A percentile compares a stretch with the other conserved stretches of the same genome.
Conservation (phyloP, 2,329 filamentous ascomycete species). For the Karstenula rhodostoma region DNA sequence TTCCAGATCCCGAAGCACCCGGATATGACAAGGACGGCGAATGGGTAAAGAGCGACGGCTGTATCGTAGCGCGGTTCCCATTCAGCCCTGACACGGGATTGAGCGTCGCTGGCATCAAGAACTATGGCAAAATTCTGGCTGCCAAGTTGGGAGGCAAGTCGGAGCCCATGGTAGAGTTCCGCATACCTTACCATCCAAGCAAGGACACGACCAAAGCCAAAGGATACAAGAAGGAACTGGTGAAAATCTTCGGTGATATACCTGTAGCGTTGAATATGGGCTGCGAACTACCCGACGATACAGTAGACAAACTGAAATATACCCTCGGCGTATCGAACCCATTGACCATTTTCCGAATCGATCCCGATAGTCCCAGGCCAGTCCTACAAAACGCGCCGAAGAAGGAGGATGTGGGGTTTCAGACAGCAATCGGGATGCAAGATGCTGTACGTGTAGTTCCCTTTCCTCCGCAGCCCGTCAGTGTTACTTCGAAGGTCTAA, state of each 20-base stretch:
- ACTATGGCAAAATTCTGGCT: conserved; percentile 42
- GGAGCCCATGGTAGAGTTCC: conserved; percentile 68
- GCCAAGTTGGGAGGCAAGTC: conserved; percentile 51
- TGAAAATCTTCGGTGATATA: conserved; percentile 71
- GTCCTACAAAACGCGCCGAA: conserved; percentile 69
- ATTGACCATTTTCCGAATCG: conserved; percentile 73
- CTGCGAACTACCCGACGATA: conserved; percentile 57
- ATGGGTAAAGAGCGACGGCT: conserved; percentile 63
- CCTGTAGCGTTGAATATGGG: conserved; percentile 58
- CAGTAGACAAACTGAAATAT: conserved; percentile 68
- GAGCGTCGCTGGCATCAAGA: conserved; percentile 41
- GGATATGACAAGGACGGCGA: conserved; percentile 59
- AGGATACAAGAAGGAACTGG: conserved; percentile 66
- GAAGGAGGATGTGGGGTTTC: conserved; percentile 67
- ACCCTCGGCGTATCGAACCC: conserved; percentile 73
- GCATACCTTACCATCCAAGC: conserved; percentile 71
- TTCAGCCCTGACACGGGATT: conserved; percentile 50
- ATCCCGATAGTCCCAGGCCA: conserved; percentile 64
- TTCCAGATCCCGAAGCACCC: conserved; percentile 68
- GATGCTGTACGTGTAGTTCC: conserved; percentile 65
- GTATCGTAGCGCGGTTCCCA: conserved; percentile 73
- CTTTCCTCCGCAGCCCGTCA: not conserved
- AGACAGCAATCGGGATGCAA: conserved; percentile 72
- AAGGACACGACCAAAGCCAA: conserved; percentile 64
- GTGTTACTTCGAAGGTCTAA: not conserved